phyloP scores from a whole-genome alignment of 2,329 filamentous ascomycete species.

The Hymenoscyphus scutula region DNA sequence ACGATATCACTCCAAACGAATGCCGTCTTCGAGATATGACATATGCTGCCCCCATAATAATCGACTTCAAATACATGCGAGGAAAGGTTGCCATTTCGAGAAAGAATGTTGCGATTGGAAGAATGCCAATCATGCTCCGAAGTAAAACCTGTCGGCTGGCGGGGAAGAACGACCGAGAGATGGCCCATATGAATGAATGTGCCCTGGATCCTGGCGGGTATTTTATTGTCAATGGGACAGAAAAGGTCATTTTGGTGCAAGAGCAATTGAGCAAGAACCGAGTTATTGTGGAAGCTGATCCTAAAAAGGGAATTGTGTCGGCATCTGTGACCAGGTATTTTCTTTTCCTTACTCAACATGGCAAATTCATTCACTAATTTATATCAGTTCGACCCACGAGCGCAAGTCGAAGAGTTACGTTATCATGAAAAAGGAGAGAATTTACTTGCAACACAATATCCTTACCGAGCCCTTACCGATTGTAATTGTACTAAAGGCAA shows the following conservation, averaged over 20 bases:
- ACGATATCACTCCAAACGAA: constrained; percentile 88
- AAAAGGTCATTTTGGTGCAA: constrained; percentile 98
- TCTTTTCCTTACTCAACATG: neutral
- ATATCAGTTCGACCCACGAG: constrained; percentile 83
- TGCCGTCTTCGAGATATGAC: constrained; percentile 95
- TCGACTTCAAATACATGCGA: constrained; percentile 87
- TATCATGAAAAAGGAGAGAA: constrained; percentile 86
- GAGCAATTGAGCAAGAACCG: constrained; percentile 99
- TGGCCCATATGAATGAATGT: constrained; percentile 93
- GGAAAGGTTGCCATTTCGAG: constrained; percentile 73
- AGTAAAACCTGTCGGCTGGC: constrained; percentile 89
- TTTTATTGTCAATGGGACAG: constrained; percentile 95
- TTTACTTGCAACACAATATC: constrained; percentile 89
- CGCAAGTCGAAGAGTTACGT: constrained; percentile 98
- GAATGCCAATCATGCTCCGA: constrained; percentile 95
- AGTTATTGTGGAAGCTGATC: constrained; percentile 91
- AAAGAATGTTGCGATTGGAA: constrained; percentile 76
- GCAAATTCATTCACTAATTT: constrained; percentile 13
- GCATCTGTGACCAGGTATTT: constrained; percentile 78
- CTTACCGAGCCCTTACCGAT: constrained; percentile 93
- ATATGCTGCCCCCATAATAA: constrained; percentile 91
- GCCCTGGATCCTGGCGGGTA: constrained; percentile 95
- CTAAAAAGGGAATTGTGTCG: constrained; percentile 89
- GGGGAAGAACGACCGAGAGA: constrained; percentile 79
- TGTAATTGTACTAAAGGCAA: constrained; percentile 85